Evolutionary conservation across 2,329 filamentous ascomycete genomes (phyloP), one percentile per base, ranked within the genome.

Genomic region (Apiospora arundinis): DNA sequence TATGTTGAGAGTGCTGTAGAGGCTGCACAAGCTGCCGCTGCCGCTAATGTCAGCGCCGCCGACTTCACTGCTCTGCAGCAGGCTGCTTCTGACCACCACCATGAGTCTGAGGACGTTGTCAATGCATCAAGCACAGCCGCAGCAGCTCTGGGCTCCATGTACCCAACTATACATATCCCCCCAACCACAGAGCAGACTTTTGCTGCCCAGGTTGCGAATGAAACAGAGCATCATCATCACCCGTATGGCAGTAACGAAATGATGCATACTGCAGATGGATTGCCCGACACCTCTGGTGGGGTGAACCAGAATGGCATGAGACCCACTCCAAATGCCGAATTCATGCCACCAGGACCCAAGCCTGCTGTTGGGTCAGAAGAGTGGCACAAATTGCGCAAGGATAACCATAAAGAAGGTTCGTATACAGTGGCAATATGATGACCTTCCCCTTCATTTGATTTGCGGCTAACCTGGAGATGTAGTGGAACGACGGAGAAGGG

Each of bases 341-440:
- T 81, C 45, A 77, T 79, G 75, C 81, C 21, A 49, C 81, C 85
- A 70, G 82, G 80, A 74, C 83, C 88, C 71, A 98, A 98, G 82
- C 95, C 95, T 9, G 90, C 92, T 8, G 96, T 98, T n/a, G 96
- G 96, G 2, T 96, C 95, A 1, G 94, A 97, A 70, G 95, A 98
- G 82, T 99, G 96, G 96, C 96, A 99, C 82, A 97, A 97, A 81
- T 92, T 97, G 77, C 91, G 96, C 73, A 96, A 97, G 80, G 95
- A 98, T 78, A 99, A 98, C 75, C 96, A 99, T 85, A 99, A 99
- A 89, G 95, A 98, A 88, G 96, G 95, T 96, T 83, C 79, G 89
- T 40, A 63, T n/a, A n/a, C 32, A 40, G 32, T 63, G 32, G 9
- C 44, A 49, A n/a, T 14, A 9, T 40, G 18, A 23, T 12, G 14